Evolutionary conservation across 2,329 filamentous ascomycete species (phyloP), one percentile per base, ranked within the genome.

Genomic region (Coniochaeta ligniaria): DNA sequence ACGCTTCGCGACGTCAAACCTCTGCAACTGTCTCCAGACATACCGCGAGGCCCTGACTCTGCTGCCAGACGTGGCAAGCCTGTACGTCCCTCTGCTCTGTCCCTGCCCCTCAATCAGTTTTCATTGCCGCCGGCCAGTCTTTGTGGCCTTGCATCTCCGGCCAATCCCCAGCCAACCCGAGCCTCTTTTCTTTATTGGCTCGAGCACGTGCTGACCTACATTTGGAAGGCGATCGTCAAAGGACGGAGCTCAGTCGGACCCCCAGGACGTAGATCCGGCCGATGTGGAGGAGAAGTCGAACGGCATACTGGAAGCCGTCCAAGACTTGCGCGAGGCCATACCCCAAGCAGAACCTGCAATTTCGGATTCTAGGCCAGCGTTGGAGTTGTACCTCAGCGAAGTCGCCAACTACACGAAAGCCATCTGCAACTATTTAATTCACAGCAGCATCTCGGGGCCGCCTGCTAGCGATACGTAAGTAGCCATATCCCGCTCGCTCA

Each of bases 221-320:
- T 24, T 36, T 35, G 35, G 54, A 57, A 57, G 54, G 47, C 47
- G 47, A 57, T 57, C 54, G 26, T 35, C 54, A 57, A 57, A 57
- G 54, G 54, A 57, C 54, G 54, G n/a, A n/a, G 54, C 35, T 20
- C 54, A 35, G 22, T 38, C 54, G 2, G 31, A 57, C 33, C 31
- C 31, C 22, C 31, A 24, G 8, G 35, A 38, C 31, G 54, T 57
- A 6, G 54, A 57, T 24, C 22, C 54, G 7, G 54, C n/a, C 9
- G 54, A 57, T 7, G n/a, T 57, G 4, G 54, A 57, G 31, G 54
- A 58, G n/a, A 45, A 41, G 56, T 41, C 56, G 16, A 45, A 31
- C 22, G 16, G 36, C 26, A 58, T 58, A 12, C n/a, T 58, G 56
- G 56, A 41, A 26, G 35, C 56, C n/a, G 33, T 58, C 14, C 6